These are phyloP conservation scores for Trypethelium eluteriae DNA, from an alignment of 495 filamentous ascomycete species.

Conservation along the genomic window DNA sequence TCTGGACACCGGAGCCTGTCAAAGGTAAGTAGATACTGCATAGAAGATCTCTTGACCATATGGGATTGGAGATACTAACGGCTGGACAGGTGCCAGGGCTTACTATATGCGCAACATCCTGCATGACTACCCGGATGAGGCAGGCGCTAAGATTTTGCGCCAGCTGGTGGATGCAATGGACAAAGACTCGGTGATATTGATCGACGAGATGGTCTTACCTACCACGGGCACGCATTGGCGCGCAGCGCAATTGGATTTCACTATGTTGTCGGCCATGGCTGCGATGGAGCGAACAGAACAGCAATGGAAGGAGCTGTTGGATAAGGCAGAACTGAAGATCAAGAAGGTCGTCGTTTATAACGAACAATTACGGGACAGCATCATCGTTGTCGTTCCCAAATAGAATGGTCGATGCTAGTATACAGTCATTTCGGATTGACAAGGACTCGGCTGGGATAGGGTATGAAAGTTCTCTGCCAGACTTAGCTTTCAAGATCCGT, in stretches of 20 bases:
- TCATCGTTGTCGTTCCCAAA: not conserved
- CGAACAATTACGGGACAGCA: slow-evolving; percentile 8
- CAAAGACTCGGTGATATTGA: slow-evolving; percentile 14
- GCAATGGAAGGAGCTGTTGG: slow-evolving; percentile 12
- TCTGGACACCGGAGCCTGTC: slow-evolving; percentile 18
- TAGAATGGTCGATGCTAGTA: no score
- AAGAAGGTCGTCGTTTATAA: slow-evolving; percentile 3
- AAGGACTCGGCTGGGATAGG: no score
- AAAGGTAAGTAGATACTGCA: slow-evolving; percentile 1
- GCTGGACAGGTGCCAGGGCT: slow-evolving; percentile 14
- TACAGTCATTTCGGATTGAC: no score
- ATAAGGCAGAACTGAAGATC: slow-evolving; percentile 3
- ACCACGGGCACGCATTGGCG: not conserved
- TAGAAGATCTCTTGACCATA: not conserved
- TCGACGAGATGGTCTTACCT: slow-evolving; percentile 19
- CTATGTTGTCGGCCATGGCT: slow-evolving; percentile 12
- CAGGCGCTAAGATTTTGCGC: slow-evolving; percentile 13
- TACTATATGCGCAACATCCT: slow-evolving; percentile 20
- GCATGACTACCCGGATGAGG: slow-evolving; percentile 23
- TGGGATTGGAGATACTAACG: not conserved
- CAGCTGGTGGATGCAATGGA: slow-evolving; percentile 19
- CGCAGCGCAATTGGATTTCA: not conserved
- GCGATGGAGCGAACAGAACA: slow-evolving; percentile 11
- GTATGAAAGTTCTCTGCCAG: no score
- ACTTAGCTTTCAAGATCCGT: no score